A percentile compares a stretch with the other conserved stretches of the same genome.
Evolutionary conservation across 2,329 filamentous ascomycete genomes (phyloP).

Genomic region (Gyromitra esculenta): DNA sequence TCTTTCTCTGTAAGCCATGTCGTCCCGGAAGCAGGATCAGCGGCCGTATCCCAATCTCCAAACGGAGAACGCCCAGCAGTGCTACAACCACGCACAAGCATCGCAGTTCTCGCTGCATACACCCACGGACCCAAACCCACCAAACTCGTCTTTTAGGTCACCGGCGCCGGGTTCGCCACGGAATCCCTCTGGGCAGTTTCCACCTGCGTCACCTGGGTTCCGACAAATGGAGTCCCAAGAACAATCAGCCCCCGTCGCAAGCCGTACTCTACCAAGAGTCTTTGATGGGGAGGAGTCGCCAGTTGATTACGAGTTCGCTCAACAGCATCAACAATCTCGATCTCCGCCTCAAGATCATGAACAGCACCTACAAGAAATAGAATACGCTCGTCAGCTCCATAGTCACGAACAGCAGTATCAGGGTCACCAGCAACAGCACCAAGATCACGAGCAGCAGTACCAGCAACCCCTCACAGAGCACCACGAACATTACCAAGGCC

Average conservation of each 20-base stretch:
- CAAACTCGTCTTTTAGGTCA: conserved; percentile 45
- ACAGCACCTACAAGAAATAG: conserved; percentile 21
- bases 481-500: conserved; percentile 30
- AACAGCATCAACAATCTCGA: background rate
- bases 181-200: conserved; percentile 24
- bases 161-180: conserved; percentile 29
- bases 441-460: conserved; percentile 29
- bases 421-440: conserved; percentile 25
- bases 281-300: conserved; percentile 48
- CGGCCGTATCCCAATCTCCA: conserved; percentile 48
- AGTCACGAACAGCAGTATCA: conserved; percentile 27
- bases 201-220: conserved; percentile 29
- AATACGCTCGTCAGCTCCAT: conserved; percentile 13
- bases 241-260: background rate
- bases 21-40: conserved; percentile 40
- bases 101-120: conserved; percentile 53
- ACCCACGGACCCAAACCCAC: conserved; percentile 50
- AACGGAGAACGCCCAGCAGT: conserved; percentile 41
- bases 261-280: conserved; percentile 29
- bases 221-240: conserved; percentile 39
- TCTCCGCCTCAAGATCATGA: background rate
- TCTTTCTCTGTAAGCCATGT: conserved; percentile 44
- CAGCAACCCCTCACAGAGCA: conserved; percentile 22
- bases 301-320: conserved; percentile 23
- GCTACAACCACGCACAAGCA: conserved; percentile 46